Conservation (phyloP, 2,329 filamentous ascomycete genomes). For the Gremmenia infestans region DNA sequence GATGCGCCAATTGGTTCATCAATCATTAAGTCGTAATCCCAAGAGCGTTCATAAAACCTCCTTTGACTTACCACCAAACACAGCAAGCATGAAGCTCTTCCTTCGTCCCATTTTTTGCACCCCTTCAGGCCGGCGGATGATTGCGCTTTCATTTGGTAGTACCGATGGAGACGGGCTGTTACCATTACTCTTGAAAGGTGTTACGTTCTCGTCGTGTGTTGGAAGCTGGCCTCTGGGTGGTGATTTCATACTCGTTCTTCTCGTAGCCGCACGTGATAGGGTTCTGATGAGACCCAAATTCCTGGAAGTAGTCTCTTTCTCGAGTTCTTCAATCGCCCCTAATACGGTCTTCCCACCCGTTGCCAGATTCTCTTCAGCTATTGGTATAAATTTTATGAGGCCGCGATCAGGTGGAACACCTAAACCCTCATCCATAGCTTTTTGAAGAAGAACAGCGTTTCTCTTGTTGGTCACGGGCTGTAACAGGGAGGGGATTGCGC, state of each 20-base stretch:
- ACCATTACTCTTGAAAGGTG: constrained; percentile 12
- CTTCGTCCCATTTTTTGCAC: constrained; percentile 34
- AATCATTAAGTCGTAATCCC: neutral
- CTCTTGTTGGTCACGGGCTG: constrained; percentile 74
- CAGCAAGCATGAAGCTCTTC: constrained; percentile 43
- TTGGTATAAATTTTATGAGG: constrained; percentile 65
- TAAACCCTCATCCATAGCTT: constrained; percentile 66
- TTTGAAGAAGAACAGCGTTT: constrained; percentile 72
- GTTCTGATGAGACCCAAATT: constrained; percentile 14
- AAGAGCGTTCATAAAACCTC: neutral
- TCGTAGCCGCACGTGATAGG: constrained; percentile 14
- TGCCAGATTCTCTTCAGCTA: constrained; percentile 67
- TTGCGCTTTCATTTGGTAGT: constrained; percentile 16
- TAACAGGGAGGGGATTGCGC: constrained; percentile 62
- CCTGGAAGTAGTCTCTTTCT: constrained; percentile 16
- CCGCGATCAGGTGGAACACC: constrained; percentile 63
- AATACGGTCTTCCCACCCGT: constrained; percentile 65
- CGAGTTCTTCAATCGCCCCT: constrained; percentile 57
- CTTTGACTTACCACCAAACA: constrained; percentile 36
- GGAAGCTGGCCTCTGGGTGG: constrained; percentile 19
- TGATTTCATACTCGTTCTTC: constrained; percentile 37
- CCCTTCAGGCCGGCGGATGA: constrained; percentile 24
- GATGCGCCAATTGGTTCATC: neutral
- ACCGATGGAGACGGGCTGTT: constrained; percentile 22
- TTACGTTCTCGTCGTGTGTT: constrained; percentile 22